Evolutionary conservation across 2,329 filamentous ascomycete genomes (phyloP), one percentile per base, ranked within the genome.

Genomic region (Colletotrichum lini): DNA sequence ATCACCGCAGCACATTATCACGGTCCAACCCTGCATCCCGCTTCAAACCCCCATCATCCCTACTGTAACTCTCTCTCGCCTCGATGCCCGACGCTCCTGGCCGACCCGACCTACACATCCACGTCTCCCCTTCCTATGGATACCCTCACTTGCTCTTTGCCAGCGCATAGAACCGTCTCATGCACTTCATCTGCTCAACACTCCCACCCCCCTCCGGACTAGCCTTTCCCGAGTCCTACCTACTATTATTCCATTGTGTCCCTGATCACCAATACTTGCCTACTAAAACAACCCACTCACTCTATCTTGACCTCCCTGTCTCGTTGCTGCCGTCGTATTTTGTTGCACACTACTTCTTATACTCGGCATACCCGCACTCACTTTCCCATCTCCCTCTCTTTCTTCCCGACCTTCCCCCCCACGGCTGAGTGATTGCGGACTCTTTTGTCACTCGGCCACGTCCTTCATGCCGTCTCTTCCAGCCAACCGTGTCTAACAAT

Each of bases 141-240:
- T 74, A 74, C 72, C 70, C 67, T 74, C 72, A 67, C 62, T 71
- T 73, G 70, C 58, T 62, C 67, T 61, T 64, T 73, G 72, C 72
- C 72, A 74, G 67, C 70, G 72, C 72, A 74, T 74, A 74, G 71
- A 70, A 57, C 64, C 59, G 63, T 65, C 72, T 73, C 64, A 70
- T 74, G 70, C 72, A 64, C 50, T 35, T 62, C 59, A 63, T 73
- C 71, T 73, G 70, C 49, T 49, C 70, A 45, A 38, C 54, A 65
- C 26, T 26, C 26, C 26, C n/a, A n/a, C n/a, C n/a, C 26, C 26
- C 23, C 54, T 65, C 59, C 54, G 61, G 70, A 61, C 66, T 44
- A 16, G 35, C 47, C 59, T 26, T 26, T 26, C 26, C 26, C 26
- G 26, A 26, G 26, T 26, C 26, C 26, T 26, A 26, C 26, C 26